Evolutionary conservation across 768 basidiomycete species (phyloP).

Genomic region (Solioccasus polychromus): DNA sequence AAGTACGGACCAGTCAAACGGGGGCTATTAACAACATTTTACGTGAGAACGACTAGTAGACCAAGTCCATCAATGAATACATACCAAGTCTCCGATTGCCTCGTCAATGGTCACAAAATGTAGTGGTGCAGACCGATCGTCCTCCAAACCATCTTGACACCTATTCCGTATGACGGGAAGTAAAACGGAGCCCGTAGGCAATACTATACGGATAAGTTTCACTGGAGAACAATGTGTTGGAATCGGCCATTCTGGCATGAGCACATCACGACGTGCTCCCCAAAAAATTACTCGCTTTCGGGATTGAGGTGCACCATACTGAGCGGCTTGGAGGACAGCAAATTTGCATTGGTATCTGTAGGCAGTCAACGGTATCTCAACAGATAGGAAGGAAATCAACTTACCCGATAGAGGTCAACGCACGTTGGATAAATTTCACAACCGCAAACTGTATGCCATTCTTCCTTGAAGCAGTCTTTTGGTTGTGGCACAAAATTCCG

Average conservation of each 20-base stretch:
- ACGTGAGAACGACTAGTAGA: conserved; percentile 4
- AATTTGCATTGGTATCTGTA: conserved; percentile 59
- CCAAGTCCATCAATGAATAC: conserved; percentile 25
- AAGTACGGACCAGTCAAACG: conserved; percentile 61
- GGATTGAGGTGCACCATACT: conserved; percentile 71
- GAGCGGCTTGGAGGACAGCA: conserved; percentile 64
- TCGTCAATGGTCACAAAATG: conserved; percentile 56
- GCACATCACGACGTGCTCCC: conserved; percentile 56
- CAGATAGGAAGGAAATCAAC: conserved; percentile 14
- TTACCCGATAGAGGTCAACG: conserved; percentile 63
- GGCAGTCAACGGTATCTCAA: neutral
- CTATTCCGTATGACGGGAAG: conserved; percentile 44
- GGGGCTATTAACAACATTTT: conserved; percentile 39
- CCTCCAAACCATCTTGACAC: conserved; percentile 24
- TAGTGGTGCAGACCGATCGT: conserved; percentile 56
- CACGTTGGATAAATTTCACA: conserved; percentile 62
- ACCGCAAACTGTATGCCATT: conserved; percentile 50
- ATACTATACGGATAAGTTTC: conserved; percentile 30
- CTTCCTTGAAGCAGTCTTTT: conserved; percentile 39
- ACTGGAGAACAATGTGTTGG: conserved; percentile 55
- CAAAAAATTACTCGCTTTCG: conserved; percentile 67
- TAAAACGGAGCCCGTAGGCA: conserved; percentile 45
- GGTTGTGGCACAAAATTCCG: conserved; percentile 53
- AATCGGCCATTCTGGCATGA: conserved; percentile 60
- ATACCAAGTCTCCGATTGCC: conserved; percentile 67